Percentiles rank a stretch among this genome's conserved stretches.
These are phyloP conservation scores for Cornus florida DNA, from an alignment of 148 eudicot genomes.

Conservation along the genomic window DNA sequence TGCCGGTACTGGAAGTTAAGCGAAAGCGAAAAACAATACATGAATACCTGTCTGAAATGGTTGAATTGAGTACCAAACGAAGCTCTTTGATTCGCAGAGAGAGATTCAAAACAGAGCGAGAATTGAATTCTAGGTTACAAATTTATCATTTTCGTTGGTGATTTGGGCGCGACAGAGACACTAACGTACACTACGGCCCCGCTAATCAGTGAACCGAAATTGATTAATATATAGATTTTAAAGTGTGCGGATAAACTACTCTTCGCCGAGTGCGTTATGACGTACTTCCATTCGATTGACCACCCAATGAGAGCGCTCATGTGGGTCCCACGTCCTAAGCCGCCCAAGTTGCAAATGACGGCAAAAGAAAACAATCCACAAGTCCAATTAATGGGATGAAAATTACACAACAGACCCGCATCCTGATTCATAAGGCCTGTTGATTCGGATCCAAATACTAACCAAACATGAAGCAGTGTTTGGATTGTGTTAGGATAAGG, in stretches of 20 bases:
- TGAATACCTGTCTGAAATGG: neutral
- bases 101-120: neutral
- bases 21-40: neutral
- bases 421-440: no score
- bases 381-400: no score
- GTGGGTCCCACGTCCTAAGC: neutral
- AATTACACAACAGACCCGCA: no score
- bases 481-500: no score
- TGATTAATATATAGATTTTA: neutral
- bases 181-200: no score
- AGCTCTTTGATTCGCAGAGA: neutral
- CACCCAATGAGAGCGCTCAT: no score
- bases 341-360: neutral
- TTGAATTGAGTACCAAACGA: neutral
- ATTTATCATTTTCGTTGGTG: neutral
- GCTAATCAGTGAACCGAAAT: neutral
- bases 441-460: no score
- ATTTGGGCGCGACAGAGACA: neutral
- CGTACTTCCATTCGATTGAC: neutral
- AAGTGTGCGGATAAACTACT: neutral
- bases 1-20: neutral
- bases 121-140: neutral
- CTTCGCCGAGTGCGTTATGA: slow-evolving; percentile 7
- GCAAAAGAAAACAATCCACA: no score
- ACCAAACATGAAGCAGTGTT: no score